Evolutionary conservation across 1,139 yeast genomes (phyloP), one percentile per base, ranked within the genome.

Genomic region (Sugiyamaella grinbergsii): DNA sequence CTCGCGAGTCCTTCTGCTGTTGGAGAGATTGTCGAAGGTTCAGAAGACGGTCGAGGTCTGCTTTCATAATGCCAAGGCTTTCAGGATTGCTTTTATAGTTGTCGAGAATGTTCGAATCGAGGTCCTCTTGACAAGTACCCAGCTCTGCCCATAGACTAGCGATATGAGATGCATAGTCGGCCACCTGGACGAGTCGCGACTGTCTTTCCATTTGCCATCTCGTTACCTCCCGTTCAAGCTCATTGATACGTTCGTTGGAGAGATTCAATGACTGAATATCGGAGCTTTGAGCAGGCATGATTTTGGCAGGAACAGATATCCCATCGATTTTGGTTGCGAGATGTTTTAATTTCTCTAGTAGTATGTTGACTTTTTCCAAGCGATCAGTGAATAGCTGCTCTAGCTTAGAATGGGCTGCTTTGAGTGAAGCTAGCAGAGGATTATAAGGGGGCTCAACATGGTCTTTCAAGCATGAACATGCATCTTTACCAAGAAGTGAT

Each of bases 121-220:
- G 58, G 7, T 62, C 61, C 1, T 57, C 54, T 49, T 66, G 69
- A 1, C 68, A 61, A 0, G 69, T 64, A 2, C 69, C 72, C n/a
- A 68, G 61, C 44, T 67, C 69, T 0, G 66, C 65, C 70, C 70
- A 68, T 10, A 69, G 54, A 15, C 55, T 48, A 13, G 62, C 68
- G 18, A 69, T 66, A 6, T 55, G 56, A 13, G 58, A 37, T 1
- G 69, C 62, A 18, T 52, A 49, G 8, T 57, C 55, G 2, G 60
- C 54, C 1, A 62, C 66, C 8, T 41, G 50, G 3, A 52, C 44
- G 4, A 66, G 43, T 10, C 71, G 56, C 2, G 54, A 32, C 26
- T 61, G 55, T 34, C 54, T 54, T 42, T 67, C 70, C 23, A 55
- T 50, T 22, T 62, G 55, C 60, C 66, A 60, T 4, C 63, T 52